A percentile compares a stretch with the other conserved stretches of the same genome.
phyloP scores from a whole-genome alignment of 129 eudicot species.

The sunflower (Helianthus annuus) region HanXRQr2.0-SUNRISE NC_035445.2:45208997-45209496 shows the following conservation, averaged over 20 bases:
- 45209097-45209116: background rate
- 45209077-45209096: no score
- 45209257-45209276: conserved; percentile 17
- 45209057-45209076: no score
- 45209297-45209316: background rate
- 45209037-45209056: no score
- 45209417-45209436: conserved; percentile 80
- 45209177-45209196: background rate
- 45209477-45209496: conserved; percentile 47
- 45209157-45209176: background rate
- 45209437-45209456: conserved; percentile 98
- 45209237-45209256: conserved; percentile 13
- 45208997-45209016: no score
- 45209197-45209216: background rate
- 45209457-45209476: conserved; percentile 89
- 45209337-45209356: background rate
- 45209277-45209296: conserved; percentile 17
- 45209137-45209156: conserved; percentile 5
- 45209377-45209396: conserved; percentile 85
- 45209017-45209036: no score
- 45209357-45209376: conserved; percentile 23
- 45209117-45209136: conserved; percentile 4
- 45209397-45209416: conserved; percentile 92
- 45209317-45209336: conserved; percentile 3
- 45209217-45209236: background rate